phyloP scores from a whole-genome alignment of 306 rosid species.

The Prosopis cineraria region DNA sequence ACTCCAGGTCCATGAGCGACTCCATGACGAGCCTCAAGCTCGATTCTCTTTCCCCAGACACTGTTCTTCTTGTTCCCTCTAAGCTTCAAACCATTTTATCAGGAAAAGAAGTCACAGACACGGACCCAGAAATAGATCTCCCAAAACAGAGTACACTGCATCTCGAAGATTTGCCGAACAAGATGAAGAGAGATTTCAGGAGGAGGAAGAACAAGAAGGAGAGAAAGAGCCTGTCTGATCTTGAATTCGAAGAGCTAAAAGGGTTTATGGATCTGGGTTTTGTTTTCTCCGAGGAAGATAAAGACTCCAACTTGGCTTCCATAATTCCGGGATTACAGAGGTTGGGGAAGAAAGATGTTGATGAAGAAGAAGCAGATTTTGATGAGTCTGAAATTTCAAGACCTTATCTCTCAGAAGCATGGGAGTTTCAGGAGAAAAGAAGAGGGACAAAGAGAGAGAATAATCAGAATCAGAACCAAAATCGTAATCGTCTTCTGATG shows the following conservation, averaged over 20 bases:
- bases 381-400: constrained; percentile 48
- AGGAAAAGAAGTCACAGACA: constrained; percentile 51
- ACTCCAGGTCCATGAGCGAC: constrained; percentile 71
- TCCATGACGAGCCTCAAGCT: constrained; percentile 44
- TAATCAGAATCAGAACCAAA: too few species aligned
- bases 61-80: constrained; percentile 42
- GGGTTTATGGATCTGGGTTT: constrained; percentile 98
- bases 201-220: constrained; percentile 38
- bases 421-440: constrained; percentile 61
- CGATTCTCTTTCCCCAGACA: constrained; percentile 57
- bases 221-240: constrained; percentile 81
- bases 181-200: constrained; percentile 19
- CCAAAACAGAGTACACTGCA: not conserved
- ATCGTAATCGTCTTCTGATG: constrained; percentile 47
- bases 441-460: constrained; percentile 17
- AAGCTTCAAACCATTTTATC: constrained; percentile 61
- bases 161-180: constrained; percentile 17
- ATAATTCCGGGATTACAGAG: constrained; percentile 83
- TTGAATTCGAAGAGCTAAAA: constrained; percentile 84
- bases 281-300: constrained; percentile 82
- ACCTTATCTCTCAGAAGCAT: constrained; percentile 91
- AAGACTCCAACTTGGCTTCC: constrained; percentile 72
- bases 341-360: constrained; percentile 50
- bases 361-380: constrained; percentile 25
- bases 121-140: constrained; percentile 35